A percentile compares a stretch with the other conserved stretches of the same genome.
These are phyloP conservation scores for Epichloe gansuensis DNA, from an alignment of 2,329 filamentous ascomycete genomes.

Conservation along the genomic window DNA sequence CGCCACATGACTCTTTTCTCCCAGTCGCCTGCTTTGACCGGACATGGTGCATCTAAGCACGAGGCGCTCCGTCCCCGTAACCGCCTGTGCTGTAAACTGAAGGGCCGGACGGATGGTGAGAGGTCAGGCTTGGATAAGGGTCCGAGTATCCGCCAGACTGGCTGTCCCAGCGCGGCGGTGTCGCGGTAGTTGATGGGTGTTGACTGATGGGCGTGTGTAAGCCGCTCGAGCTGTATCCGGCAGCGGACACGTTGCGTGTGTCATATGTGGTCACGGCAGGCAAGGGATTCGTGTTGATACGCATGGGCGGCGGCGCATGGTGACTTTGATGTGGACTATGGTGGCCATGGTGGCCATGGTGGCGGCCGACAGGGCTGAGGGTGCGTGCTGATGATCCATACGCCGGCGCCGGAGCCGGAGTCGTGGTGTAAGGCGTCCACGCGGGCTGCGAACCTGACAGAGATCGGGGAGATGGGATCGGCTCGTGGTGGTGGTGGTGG, in stretches of 20 bases:
- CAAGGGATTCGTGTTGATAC: conserved; percentile 25
- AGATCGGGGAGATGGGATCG: conserved; percentile 40
- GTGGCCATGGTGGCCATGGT: conserved; percentile 11
- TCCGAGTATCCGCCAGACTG: conserved; percentile 26
- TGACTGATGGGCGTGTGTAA: conserved; percentile 28
- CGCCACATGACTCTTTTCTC: neutral
- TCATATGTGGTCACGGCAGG: conserved; percentile 30
- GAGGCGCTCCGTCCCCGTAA: conserved; percentile 31
- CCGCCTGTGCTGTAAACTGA: conserved; percentile 29
- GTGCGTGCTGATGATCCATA: conserved; percentile 28
- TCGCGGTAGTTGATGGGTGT: conserved; percentile 23
- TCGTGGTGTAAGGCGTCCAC: conserved; percentile 35
- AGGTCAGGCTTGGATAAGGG: conserved; percentile 25
- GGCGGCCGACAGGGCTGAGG: conserved; percentile 26
- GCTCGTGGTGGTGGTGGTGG: conserved; percentile 37
- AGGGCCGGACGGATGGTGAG: conserved; percentile 22
- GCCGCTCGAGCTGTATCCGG: conserved; percentile 28
- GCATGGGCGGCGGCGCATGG: conserved; percentile 20
- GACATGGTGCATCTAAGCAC: conserved; percentile 19
- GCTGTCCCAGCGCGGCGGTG: conserved; percentile 30
- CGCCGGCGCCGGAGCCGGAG: conserved; percentile 19
- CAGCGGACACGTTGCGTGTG: conserved; percentile 17
- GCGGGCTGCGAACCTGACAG: conserved; percentile 33
- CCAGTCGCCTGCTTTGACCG: too few species aligned
- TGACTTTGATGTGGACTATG: conserved; percentile 22